Evolutionary conservation across 495 filamentous ascomycete genomes (phyloP), one percentile per base, ranked within the genome.

Genomic region (Lentithecium fluviatile): DNA sequence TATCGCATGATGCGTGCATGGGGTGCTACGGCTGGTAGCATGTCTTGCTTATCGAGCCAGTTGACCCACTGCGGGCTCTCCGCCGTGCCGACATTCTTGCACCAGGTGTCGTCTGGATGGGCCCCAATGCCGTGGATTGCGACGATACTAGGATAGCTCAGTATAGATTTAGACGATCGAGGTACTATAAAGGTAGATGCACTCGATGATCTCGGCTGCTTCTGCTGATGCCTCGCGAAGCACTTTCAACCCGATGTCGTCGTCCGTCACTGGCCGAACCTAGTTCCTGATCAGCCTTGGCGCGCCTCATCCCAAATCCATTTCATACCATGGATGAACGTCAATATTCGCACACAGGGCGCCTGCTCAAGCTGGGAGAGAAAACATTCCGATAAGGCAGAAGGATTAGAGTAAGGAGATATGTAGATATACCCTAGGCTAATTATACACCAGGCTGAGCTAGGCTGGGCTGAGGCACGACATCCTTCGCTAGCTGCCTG

Each of bases 1-100:
- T 70, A 71, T 50, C 64, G 59, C 58, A 71, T 69, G 19, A 71
- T 68, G 32, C 67, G 57, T n/a, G 64, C 61, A 49, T 56, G 43
- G 26, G 56, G 52, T 24, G 62, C 61, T 42, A 65, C 45, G n/a
- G 67, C 58, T 37, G 50, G 64, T 42, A 67, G 57, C 63, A 64
- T 69, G 37, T 56, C 43, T 43, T 29, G 6, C 40, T 67, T 46
- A 3, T 34, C 45, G 23, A 71, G 63, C 66, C 56, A 71, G 55
- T 70, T 70, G 34, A 70, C 59, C 47, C 56, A 69, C 58, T 36
- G 45, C 56, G 43, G 43, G 36, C 29, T 54, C 37, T 56, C 55
- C 34, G 34, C n/a, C 15, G 46, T 60, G 46, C 62, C 62, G 52
- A 60, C 43, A 50, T 69, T 71, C 55, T 64, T 69, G 50, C 56